A percentile compares a stretch with the other conserved stretches of the same genome.
These are phyloP conservation scores for Anastatica hierochuntica DNA, from an alignment of 345 rosid species.

Conservation along the genomic window DNA sequence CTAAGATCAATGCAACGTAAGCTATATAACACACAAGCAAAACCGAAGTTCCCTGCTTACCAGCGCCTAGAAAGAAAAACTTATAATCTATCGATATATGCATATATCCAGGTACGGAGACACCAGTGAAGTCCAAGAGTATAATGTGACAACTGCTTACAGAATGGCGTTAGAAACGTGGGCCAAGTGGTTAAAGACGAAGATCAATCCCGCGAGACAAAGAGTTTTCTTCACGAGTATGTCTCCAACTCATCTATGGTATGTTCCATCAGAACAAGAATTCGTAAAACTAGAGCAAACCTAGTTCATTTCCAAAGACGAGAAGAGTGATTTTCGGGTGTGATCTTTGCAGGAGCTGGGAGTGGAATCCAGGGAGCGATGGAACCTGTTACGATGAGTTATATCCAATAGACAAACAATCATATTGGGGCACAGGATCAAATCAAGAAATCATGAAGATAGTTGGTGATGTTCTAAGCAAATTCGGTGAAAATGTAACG, in stretches of 20 bases:
- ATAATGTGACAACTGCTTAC: constrained; percentile 67
- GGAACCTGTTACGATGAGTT: constrained; percentile 71
- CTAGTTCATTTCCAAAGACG: no score
- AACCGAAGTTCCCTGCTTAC: background rate
- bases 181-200: constrained; percentile 68
- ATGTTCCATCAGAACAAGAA: constrained; percentile 19
- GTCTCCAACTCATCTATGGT: constrained; percentile 95
- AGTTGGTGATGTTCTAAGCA: constrained; percentile 32
- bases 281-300: background rate
- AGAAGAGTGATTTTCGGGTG: background rate
- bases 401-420: constrained; percentile 43
- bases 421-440: constrained; percentile 92
- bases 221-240: constrained; percentile 81
- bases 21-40: constrained; percentile 4
- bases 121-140: constrained; percentile 37
- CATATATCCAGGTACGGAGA: constrained; percentile 48
- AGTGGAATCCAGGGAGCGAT: constrained; percentile 72
- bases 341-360: constrained; percentile 68
- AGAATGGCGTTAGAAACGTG: constrained; percentile 67
- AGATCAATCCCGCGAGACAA: constrained; percentile 53
- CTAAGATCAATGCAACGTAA: constrained; percentile 78
- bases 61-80: background rate
- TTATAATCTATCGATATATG: no score
- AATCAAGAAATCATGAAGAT: constrained; percentile 67
- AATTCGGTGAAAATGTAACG: constrained; percentile 43